Evolutionary conservation across 768 basidiomycete genomes (phyloP).

Genomic region (Calocera viscosa): DNA sequence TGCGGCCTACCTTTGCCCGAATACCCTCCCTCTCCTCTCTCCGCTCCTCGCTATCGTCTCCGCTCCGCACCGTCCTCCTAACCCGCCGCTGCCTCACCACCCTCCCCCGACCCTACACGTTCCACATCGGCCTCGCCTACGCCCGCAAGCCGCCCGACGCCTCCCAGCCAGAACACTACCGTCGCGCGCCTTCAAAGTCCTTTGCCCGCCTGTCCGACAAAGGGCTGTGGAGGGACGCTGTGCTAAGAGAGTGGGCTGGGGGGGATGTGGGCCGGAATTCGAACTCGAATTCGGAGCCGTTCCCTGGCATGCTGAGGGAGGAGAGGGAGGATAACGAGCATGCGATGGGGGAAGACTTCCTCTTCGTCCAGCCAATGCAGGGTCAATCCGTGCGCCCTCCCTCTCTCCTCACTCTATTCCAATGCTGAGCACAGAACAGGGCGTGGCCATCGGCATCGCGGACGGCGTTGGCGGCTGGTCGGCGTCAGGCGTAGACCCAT

Average conservation of each 20-base stretch:
- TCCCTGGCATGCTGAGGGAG: neutral
- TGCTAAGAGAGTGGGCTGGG: neutral
- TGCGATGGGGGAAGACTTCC: constrained; percentile 3
- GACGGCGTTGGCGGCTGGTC: constrained; percentile 94
- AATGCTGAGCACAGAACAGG: constrained; percentile 31
- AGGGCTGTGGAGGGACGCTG: neutral
- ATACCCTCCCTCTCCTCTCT: neutral
- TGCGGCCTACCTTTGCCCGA: too few relatives aligned
- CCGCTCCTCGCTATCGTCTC: neutral
- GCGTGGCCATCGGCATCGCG: constrained; percentile 69
- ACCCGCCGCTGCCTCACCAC: neutral
- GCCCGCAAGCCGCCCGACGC: constrained; percentile 45
- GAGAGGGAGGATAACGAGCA: neutral
- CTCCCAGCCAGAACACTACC: neutral
- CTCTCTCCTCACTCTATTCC: neutral
- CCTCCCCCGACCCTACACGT: constrained; percentile 44
- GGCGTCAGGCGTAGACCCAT: constrained; percentile 69
- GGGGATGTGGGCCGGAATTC: neutral
- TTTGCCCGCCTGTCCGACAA: neutral
- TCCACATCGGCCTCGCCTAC: constrained; percentile 70
- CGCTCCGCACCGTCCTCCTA: neutral
- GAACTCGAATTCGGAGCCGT: neutral
- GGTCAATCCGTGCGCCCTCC: neutral
- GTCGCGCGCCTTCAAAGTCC: neutral
- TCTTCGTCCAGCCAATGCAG: neutral